Conservation (phyloP, 495 filamentous ascomycete genomes). For the Platismatia glauca region DNA sequence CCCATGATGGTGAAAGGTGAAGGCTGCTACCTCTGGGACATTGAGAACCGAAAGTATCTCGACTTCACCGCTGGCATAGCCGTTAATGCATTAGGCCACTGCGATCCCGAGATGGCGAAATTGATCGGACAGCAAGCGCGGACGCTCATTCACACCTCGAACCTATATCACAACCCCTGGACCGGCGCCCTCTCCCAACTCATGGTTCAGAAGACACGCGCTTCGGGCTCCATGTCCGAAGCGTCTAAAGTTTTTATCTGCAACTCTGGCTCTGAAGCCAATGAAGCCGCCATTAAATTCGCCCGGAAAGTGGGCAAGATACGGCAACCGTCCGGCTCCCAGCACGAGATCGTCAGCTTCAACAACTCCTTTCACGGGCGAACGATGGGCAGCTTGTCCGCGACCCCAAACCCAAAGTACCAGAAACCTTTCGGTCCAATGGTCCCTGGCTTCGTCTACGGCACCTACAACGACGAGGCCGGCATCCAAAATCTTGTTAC, state of each 20-base stretch:
- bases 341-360: slow-evolving; percentile 84
- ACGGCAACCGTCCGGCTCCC: slow-evolving; percentile 57
- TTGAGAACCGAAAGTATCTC: slow-evolving; percentile 80
- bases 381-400: slow-evolving; percentile 84
- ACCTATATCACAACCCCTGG: slow-evolving; percentile 95
- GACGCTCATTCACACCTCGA: slow-evolving; percentile 80
- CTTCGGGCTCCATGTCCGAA: slow-evolving; percentile 69
- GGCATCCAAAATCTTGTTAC: slow-evolving; percentile 65
- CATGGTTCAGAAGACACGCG: slow-evolving; percentile 68
- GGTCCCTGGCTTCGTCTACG: slow-evolving; percentile 86
- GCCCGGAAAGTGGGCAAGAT: slow-evolving; percentile 80
- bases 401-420: slow-evolving; percentile 98
- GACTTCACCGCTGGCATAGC: slow-evolving; percentile 96
- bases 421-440: slow-evolving; percentile 91
- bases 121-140: slow-evolving; percentile 70
- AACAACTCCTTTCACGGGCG: slow-evolving; percentile 88
- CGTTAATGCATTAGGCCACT: slow-evolving; percentile 86
- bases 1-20: slow-evolving; percentile 81
- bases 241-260: slow-evolving; percentile 82
- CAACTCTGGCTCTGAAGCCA: slow-evolving; percentile 91
- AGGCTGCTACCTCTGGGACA: slow-evolving; percentile 81
- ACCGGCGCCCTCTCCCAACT: slow-evolving; percentile 75
- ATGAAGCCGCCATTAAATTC: slow-evolving; percentile 97
- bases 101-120: slow-evolving; percentile 59
- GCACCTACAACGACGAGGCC: slow-evolving; percentile 71